These are phyloP conservation scores for Insectozyma bohioensis DNA, from an alignment of 1,139 yeast species.

Conservation along the genomic window DNA sequence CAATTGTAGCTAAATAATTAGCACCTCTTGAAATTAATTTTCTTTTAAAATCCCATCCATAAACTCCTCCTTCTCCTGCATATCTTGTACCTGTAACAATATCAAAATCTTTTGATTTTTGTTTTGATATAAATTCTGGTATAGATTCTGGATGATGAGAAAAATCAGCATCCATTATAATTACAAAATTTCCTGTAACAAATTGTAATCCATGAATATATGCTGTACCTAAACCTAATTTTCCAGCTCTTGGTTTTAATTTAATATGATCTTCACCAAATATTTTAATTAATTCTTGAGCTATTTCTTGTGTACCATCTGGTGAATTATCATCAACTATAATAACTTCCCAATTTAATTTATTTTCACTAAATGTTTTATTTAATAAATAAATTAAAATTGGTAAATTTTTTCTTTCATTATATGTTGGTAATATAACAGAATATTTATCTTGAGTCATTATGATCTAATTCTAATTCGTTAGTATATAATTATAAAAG, in stretches of 20 bases:
- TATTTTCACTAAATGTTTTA: conserved; percentile 61
- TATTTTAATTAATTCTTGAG: conserved; percentile 59
- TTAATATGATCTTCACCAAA: conserved; percentile 67
- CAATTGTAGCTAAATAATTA: conserved; percentile 71
- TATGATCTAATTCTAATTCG: no score
- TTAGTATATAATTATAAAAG: no score
- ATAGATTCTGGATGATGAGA: conserved; percentile 82
- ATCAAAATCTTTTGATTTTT: conserved; percentile 62
- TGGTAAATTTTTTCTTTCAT: conserved; percentile 71
- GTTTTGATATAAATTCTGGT: conserved; percentile 72
- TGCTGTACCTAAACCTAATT: conserved; percentile 80
- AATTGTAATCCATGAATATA: conserved; percentile 75
- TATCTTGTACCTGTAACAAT: conserved; percentile 87
- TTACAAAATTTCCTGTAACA: conserved; percentile 73
- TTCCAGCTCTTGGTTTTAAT: conserved; percentile 74
- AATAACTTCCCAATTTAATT: conserved; percentile 73
- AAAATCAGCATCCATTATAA: conserved; percentile 86
- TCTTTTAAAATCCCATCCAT: conserved; percentile 83
- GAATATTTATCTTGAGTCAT: conserved; percentile 57
- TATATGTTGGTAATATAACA: conserved; percentile 77
- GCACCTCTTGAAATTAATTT: conserved; percentile 81
- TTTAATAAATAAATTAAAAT: conserved; percentile 71
- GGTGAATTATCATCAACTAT: conserved; percentile 84
- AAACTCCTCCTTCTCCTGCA: conserved; percentile 81
- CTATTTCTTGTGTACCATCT: conserved; percentile 78